A percentile compares a stretch with the other conserved stretches of the same genome.
Conservation (phyloP, 768 basidiomycete species). For the Galerina marginata region DNA sequence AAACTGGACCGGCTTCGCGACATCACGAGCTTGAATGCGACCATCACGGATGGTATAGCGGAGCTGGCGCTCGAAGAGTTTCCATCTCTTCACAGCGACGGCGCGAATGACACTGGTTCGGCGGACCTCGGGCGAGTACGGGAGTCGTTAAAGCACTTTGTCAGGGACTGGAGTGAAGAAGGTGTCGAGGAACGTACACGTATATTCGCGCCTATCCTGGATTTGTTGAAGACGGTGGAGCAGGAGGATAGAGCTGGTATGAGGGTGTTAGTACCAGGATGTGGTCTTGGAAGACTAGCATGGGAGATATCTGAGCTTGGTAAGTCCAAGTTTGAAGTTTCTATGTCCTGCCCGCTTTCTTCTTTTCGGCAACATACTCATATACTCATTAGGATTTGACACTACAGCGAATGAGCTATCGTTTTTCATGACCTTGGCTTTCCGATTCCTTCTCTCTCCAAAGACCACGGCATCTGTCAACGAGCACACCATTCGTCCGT, state of each 20-base stretch:
- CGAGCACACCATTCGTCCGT: conserved; percentile 63
- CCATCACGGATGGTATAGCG: conserved; percentile 46
- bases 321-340: conserved; percentile 27
- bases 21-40: conserved; percentile 44
- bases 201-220: conserved; percentile 63
- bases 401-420: conserved; percentile 70
- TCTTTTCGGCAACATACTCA: not conserved
- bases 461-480: conserved; percentile 43
- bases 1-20: conserved; percentile 54
- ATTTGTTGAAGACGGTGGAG: conserved; percentile 42
- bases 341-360: not conserved
- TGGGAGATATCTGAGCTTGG: conserved; percentile 72
- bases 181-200: conserved; percentile 57
- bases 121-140: conserved; percentile 55
- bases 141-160: conserved; percentile 70
- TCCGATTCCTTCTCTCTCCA: conserved; percentile 61
- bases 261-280: conserved; percentile 66
- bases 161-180: conserved; percentile 72
- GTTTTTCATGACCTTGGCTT: conserved; percentile 66
- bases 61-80: conserved; percentile 32
- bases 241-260: conserved; percentile 32
- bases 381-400: conserved; percentile 46
- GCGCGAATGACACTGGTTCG: conserved; percentile 16
- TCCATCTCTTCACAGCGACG: conserved; percentile 20
- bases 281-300: conserved; percentile 66